These are phyloP conservation scores for Bombardia bombarda DNA, from an alignment of 495 filamentous ascomycete species.

Conservation along the genomic window DNA sequence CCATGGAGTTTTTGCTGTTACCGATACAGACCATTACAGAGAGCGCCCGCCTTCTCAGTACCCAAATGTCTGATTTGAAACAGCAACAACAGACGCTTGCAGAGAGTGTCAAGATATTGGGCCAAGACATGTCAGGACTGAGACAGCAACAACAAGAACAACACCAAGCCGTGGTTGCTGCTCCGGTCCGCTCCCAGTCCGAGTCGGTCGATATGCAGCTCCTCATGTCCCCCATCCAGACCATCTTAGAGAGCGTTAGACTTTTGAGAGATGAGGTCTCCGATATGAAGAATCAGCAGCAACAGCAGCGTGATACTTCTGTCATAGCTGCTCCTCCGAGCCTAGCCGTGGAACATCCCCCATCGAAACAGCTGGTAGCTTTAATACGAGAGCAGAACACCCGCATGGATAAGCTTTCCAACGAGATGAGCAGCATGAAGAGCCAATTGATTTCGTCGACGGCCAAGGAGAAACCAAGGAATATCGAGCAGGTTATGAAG, in stretches of 20 bases:
- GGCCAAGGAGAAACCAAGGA: constrained; percentile 6
- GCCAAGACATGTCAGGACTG: no score
- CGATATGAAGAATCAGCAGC: constrained; percentile 2
- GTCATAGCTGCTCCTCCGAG: background rate
- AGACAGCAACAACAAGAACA: no score
- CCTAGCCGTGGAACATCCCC: no score
- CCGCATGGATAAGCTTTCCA: constrained; percentile 1
- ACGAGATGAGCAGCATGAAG: constrained; percentile 1
- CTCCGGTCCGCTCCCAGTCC: no score
- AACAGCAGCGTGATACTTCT: background rate
- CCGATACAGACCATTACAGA: background rate
- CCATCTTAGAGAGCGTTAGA: constrained; percentile 2
- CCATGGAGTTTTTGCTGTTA: background rate
- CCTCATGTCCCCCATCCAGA: constrained; percentile 6
- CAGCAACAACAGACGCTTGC: no score
- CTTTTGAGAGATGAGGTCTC: constrained; percentile 9
- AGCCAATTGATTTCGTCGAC: background rate
- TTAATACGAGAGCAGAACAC: constrained; percentile 8
- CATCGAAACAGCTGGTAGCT: constrained; percentile 1
- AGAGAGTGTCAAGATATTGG: no score
- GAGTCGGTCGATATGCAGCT: background rate
- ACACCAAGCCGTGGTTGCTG: no score
- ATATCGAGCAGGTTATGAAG: constrained; percentile 13
- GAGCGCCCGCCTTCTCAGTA: background rate
- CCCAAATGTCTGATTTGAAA: background rate